A percentile compares a stretch with the other conserved stretches of the same genome.
Evolutionary conservation across 441 rosid genomes (phyloP).

Genomic region (Omphalea diandra): DNA sequence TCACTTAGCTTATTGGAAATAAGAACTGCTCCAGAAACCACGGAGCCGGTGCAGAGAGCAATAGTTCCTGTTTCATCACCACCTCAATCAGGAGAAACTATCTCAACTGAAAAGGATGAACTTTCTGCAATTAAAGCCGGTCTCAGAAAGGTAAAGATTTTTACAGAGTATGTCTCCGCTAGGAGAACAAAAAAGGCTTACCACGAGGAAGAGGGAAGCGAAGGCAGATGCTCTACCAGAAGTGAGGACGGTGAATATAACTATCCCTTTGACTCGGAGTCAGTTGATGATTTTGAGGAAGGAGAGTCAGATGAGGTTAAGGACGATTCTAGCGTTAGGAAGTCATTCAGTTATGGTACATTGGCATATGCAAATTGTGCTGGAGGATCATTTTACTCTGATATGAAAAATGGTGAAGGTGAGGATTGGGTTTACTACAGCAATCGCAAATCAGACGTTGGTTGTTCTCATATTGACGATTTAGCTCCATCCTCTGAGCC

Average conservation of each 20-base stretch:
- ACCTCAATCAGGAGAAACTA: constrained; percentile 47
- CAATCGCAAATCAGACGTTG: constrained; percentile 58
- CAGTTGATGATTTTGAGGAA: constrained; percentile 63
- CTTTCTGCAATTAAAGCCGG: constrained; percentile 81
- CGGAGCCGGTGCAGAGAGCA: constrained; percentile 47
- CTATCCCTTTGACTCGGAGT: constrained; percentile 78
- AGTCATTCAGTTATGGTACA: constrained; percentile 76
- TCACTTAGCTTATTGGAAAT: constrained; percentile 66
- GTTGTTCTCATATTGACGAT: constrained; percentile 39
- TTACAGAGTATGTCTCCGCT: constrained; percentile 63
- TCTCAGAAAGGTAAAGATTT: constrained; percentile 67
- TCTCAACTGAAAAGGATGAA: constrained; percentile 58
- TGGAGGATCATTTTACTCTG: constrained; percentile 65
- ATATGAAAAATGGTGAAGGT: constrained; percentile 41
- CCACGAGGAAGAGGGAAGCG: constrained; percentile 64
- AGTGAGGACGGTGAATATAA: constrained; percentile 70
- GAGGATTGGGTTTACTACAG: constrained; percentile 83
- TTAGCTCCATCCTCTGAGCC: constrained; percentile 44
- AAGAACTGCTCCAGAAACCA: constrained; percentile 47
- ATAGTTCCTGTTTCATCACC: constrained; percentile 57
- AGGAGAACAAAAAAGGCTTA: constrained; percentile 58
- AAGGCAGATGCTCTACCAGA: constrained; percentile 57
- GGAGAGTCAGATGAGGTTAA: constrained; percentile 69
- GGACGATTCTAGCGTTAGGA: constrained; percentile 42
- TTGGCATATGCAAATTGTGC: constrained; percentile 70